phyloP scores from a whole-genome alignment of 331 rosid species.

The Quercus phellos region DNA sequence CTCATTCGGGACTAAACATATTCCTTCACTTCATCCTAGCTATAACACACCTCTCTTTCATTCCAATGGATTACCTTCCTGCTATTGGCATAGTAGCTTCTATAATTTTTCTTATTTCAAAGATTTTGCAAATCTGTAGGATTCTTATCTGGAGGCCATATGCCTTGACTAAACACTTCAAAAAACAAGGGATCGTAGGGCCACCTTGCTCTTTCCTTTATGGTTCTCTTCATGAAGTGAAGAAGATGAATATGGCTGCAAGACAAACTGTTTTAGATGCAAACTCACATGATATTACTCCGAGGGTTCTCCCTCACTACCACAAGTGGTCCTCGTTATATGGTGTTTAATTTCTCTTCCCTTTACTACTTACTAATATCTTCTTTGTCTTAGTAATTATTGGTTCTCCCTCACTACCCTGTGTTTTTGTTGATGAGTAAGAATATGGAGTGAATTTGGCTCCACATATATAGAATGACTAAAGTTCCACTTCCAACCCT shows the following conservation, averaged over 20 bases:
- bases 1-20: background rate
- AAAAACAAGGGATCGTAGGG: slow-evolving; percentile 22
- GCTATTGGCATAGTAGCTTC: background rate
- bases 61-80: slow-evolving; percentile 14
- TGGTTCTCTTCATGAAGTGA: slow-evolving; percentile 27
- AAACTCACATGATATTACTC: slow-evolving; percentile 16
- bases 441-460: no score
- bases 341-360: slow-evolving; percentile 13
- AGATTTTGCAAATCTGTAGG: slow-evolving; percentile 9
- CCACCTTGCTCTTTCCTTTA: slow-evolving; percentile 19
- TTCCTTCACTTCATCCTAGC: background rate
- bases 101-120: slow-evolving; percentile 1
- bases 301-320: slow-evolving; percentile 25
- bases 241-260: slow-evolving; percentile 2
- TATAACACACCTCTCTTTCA: background rate
- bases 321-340: slow-evolving; percentile 29
- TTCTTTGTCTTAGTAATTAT: no score
- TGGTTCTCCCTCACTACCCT: no score
- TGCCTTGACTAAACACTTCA: slow-evolving; percentile 13
- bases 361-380: background rate
- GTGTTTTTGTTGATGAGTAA: no score
- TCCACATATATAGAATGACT: no score
- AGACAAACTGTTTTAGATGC: slow-evolving; percentile 7
- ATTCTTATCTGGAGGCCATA: slow-evolving; percentile 25
- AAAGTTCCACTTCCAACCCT: no score